Base-by-base conservation (phyloP, 768 basidiomycete genomes). In the Paxillus ammoniavirescens region DNA sequence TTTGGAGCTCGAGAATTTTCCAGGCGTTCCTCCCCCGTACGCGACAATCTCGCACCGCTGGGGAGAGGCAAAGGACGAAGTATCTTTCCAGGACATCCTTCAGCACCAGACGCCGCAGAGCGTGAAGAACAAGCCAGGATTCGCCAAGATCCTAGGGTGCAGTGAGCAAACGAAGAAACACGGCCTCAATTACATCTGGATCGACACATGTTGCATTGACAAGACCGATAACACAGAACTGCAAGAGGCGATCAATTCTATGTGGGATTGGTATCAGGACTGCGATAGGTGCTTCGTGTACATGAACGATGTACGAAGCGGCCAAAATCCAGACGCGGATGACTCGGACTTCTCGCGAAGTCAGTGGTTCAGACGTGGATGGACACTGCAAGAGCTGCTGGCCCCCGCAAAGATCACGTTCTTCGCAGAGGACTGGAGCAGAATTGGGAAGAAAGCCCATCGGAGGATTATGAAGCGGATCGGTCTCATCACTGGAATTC, bases 321-420 rank as follows among this genome's bases (percentile, higher is more conserved):
- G 26, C 15, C 26, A 42, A 38, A 13, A 4, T 6, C 40, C 40
- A 14, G 28, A 42, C 12, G 41, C 49, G 30, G 31, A 50, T 12
- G 42, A 33, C 49, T 53, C 54, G 10, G 49, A 43, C 30, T 50
- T 50, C 26, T 33, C 41, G 28, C 26, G 33, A 18, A 55, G 54
- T 17, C 42, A 52, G 37, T 49, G 48, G 48, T 51, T 45, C 17
- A 51, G 42, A 33, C 41, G 50, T 2, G 60, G 60, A 13, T 61
- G 26, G 52, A 53, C 52, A 10, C 21, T 53, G 15, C 52, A 53
- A 38, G 52, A 53, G 35, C 38, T 53, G 26, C 35, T 61, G 9
- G 60, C 60, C 5, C 60, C 60, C 1, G 28, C 35, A 26, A 28
- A 37, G 14, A 21, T 61, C 30, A 56, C 36, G 23, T 59, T 61